Base-by-base conservation (phyloP, 768 basidiomycete genomes). In the Agrocybe pediades region DNA sequence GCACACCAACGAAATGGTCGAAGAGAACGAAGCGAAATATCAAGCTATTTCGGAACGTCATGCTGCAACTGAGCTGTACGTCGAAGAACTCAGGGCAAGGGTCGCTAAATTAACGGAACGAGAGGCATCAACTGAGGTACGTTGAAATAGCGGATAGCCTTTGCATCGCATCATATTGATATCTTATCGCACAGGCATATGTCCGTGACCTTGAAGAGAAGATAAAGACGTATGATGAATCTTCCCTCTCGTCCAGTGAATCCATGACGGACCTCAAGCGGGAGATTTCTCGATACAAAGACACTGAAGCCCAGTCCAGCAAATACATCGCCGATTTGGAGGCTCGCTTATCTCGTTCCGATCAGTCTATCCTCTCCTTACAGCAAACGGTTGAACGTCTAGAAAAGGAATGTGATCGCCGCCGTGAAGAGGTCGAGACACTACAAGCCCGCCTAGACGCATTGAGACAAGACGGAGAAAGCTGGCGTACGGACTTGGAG, bases 141-240 rank as follows among this genome's bases (percentile, higher is more conserved):
- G 80, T 68, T 36, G 17, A 50, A 26, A 39, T 40, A 9, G 19
- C 19, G 47, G 40, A 25, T 46, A 11, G 23, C 30, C 20, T 20
- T 53, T 16, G 41, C 25, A 51, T 11, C 25, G 27, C 8, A 23
- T 16, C 24, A 46, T 19, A 29, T 53, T 30, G 46, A 68, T 58
- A 54, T 62, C 36, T 57, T 49, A 27, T 26, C 27, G 7, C 58
- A 24, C 65, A 96, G 93, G 89, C 89, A 1, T 98, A 98, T 68
- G 86, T 98, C 41, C 90, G 85, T 24, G 95, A 98, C 66, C 77
- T 98, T 26, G 96, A 99, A 70, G 86, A 90, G 66, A 94, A 91
- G 72, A 85, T 99, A 66, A 93, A 89, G 73, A 71, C 79, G 4
- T 90, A 87, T 64, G 86, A 93, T 60, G 95, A 98, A 62, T 83